Base-by-base conservation (phyloP, 495 filamentous ascomycete species). In the Astrothelium macrocarpum region DNA sequence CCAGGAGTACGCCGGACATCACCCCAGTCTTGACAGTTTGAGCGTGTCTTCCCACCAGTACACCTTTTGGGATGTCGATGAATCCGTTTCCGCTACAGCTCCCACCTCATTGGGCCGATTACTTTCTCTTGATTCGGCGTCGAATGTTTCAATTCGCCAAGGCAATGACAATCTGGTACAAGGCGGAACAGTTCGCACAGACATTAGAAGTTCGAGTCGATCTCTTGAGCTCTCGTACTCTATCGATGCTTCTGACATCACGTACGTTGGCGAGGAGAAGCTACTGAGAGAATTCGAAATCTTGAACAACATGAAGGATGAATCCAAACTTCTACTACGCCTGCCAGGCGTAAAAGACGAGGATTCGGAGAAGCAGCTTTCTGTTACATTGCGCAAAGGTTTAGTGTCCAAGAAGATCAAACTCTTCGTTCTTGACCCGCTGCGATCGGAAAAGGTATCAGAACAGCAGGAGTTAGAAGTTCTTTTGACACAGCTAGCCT, bases 11-110 rank as follows among this genome's bases (percentile, higher is more conserved):
- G 56, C 66, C n/a, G 66, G 83, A 81, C 46, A 78, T 84, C 45
- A 74, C 79, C 58, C 79, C 79, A 64, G 69, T 64, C 59, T 75
- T 18, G 63, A 75, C 46, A 73, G 78, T 25, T 67, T 76, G 12
- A 68, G 76, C 65, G 68, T 56, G 31, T 68, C 77, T 28, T 84
- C 87, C 31, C 80, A 89, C 71, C 89, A 97, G 70, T 98, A 91
- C 78, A 84, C 85, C 25, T 96, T 98, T 80, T 98, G 92, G 94
- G 90, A 97, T 72, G 74, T 88, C 20, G 94, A 95, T 66, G 84
- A 84, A 71, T 93, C 90, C 28, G 73, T 75, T 1, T 83, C 86
- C 36, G 79, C 77, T 46, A 78, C 80, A 59, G 86, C 90, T 29
- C 83, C 90, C 10, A 71, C 81, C 25, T 81, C 81, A 42, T 73